These are phyloP conservation scores for Lentithecium fluviatile DNA, from an alignment of 495 filamentous ascomycete genomes.

Conservation along the genomic window DNA sequence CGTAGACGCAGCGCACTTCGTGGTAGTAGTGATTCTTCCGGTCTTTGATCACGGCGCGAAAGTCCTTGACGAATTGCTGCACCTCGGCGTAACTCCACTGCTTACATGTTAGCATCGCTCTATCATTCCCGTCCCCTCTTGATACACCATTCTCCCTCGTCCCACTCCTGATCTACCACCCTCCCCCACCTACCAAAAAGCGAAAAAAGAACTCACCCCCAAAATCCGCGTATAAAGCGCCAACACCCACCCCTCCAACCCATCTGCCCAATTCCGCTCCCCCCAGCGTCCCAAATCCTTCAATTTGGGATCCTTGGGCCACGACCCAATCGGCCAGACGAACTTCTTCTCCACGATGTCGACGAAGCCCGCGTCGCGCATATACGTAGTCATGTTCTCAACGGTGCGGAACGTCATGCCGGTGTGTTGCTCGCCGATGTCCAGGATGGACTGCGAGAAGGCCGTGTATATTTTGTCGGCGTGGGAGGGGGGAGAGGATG, in stretches of 20 bases:
- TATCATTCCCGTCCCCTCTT: not conserved
- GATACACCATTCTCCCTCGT: not conserved
- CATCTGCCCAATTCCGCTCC: slow-evolving; percentile 27
- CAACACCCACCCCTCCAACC: slow-evolving; percentile 32
- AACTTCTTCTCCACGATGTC: slow-evolving; percentile 29
- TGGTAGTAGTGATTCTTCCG: slow-evolving; percentile 36
- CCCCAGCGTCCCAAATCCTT: slow-evolving; percentile 35
- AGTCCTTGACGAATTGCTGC: slow-evolving; percentile 20
- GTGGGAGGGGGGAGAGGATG: not conserved
- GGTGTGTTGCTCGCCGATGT: slow-evolving; percentile 17
- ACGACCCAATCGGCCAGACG: slow-evolving; percentile 32
- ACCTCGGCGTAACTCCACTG: slow-evolving; percentile 35
- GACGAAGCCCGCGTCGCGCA: slow-evolving; percentile 29
- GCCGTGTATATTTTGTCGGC: slow-evolving; percentile 22
- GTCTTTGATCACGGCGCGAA: slow-evolving; percentile 24
- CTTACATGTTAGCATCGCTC: not conserved
- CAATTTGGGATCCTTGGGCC: slow-evolving; percentile 27
- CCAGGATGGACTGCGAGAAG: slow-evolving; percentile 8
- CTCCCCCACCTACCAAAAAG: not conserved
- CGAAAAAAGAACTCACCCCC: slow-evolving; percentile 18
- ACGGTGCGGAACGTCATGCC: slow-evolving; percentile 28
- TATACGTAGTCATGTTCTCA: slow-evolving; percentile 13
- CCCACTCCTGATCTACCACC: not conserved
- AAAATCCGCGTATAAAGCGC: slow-evolving; percentile 28
- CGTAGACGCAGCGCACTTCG: slow-evolving; percentile 30